Percentiles rank a stretch among this genome's conserved stretches.
Conservation (phyloP, 768 basidiomycete species). For the Floccularia luteovirens region DNA sequence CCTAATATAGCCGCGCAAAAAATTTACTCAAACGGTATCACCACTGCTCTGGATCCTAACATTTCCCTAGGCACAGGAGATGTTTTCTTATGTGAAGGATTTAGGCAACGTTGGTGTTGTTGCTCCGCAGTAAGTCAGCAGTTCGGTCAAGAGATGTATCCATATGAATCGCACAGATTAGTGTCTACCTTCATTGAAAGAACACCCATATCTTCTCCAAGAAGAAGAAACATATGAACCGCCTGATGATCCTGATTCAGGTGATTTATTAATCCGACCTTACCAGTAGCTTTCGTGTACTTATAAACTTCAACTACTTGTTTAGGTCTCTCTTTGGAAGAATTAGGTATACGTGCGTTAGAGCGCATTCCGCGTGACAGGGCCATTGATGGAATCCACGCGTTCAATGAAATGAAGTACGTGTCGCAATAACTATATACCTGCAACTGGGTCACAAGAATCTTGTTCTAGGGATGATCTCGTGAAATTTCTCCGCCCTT, state of each 20-base stretch:
- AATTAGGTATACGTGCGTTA: slow-evolving; percentile 76
- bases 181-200: slow-evolving; percentile 53
- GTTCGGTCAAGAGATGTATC: neutral
- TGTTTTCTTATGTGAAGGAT: slow-evolving; percentile 67
- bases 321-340: slow-evolving; percentile 71
- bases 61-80: slow-evolving; percentile 53
- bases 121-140: slow-evolving; percentile 42
- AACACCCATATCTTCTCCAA: slow-evolving; percentile 53
- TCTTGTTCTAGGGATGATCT: slow-evolving; percentile 52
- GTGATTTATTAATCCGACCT: slow-evolving; percentile 25
- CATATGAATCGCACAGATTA: slow-evolving; percentile 13
- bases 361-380: slow-evolving; percentile 68
- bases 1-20: slow-evolving; percentile 35
- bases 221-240: slow-evolving; percentile 84
- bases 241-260: slow-evolving; percentile 81
- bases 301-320: neutral
- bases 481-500: slow-evolving; percentile 65
- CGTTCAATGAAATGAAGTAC: slow-evolving; percentile 79
- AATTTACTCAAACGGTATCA: slow-evolving; percentile 27
- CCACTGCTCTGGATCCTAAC: slow-evolving; percentile 13
- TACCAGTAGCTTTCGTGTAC: neutral
- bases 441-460: neutral
- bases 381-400: slow-evolving; percentile 78
- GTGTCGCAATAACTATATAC: slow-evolving; percentile 10
- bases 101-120: slow-evolving; percentile 74